Conservation (phyloP, 768 basidiomycete genomes). For the Coprinopsis cinerea region DNA sequence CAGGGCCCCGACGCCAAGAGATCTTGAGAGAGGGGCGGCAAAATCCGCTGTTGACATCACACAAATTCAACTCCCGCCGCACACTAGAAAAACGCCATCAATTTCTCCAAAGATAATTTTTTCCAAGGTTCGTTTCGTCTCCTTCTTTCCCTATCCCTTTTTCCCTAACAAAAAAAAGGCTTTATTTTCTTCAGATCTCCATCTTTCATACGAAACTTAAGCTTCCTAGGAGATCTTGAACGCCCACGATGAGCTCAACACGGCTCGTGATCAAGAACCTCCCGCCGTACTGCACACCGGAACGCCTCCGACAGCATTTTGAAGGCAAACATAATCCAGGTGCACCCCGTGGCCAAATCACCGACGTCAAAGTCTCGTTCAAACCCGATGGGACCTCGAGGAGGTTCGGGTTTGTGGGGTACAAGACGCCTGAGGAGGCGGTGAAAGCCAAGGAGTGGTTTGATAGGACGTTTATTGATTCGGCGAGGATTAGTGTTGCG, state of each 20-base stretch:
- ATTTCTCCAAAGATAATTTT: slow-evolving; percentile 1
- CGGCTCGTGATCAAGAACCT: slow-evolving; percentile 81
- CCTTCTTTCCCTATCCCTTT: slow-evolving; percentile 3
- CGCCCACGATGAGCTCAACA: slow-evolving; percentile 46
- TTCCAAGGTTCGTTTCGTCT: slow-evolving; percentile 8
- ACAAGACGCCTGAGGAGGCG: slow-evolving; percentile 76
- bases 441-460: slow-evolving; percentile 74
- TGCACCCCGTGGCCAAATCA: slow-evolving; percentile 72
- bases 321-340: slow-evolving; percentile 51
- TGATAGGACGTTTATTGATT: slow-evolving; percentile 77
- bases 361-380: slow-evolving; percentile 78
- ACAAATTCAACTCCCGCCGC: too few species aligned
- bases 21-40: too few species aligned
- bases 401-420: slow-evolving; percentile 91
- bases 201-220: slow-evolving; percentile 1
- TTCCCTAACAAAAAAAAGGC: background rate
- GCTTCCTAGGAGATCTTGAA: background rate
- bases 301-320: slow-evolving; percentile 63
- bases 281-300: slow-evolving; percentile 61
- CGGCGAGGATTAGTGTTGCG: slow-evolving; percentile 68
- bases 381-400: slow-evolving; percentile 76
- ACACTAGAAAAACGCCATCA: background rate
- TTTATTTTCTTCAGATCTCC: slow-evolving; percentile 8
- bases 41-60: too few species aligned
- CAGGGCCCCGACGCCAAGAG: too few species aligned